phyloP scores from a whole-genome alignment of 106 monocot genomes.

The Posidonia australis region DNA sequence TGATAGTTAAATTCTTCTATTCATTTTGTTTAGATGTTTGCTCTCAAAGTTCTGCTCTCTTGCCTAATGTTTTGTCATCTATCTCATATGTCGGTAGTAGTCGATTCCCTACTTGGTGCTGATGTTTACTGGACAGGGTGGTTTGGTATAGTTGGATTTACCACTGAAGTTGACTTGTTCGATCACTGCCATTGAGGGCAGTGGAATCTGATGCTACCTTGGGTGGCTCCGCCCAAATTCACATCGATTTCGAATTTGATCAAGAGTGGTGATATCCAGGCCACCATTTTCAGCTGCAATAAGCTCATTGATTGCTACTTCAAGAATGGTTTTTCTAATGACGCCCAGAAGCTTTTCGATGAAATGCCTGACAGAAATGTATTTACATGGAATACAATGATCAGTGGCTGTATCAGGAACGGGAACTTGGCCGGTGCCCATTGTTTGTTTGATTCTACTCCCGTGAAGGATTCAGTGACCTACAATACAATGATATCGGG shows the following conservation, averaged over 20 bases:
- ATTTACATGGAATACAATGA: constrained; percentile 17
- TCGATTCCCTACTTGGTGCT: no score
- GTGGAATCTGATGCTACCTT: neutral
- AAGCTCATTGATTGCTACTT: constrained; percentile 3
- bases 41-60: no score
- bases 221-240: neutral
- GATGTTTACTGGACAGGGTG: no score
- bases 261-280: neutral
- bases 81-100: no score
- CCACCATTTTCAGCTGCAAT: constrained; percentile 11
- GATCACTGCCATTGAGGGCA: no score
- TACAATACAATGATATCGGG: constrained; percentile 22
- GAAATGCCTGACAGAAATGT: constrained; percentile 19
- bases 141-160: no score
- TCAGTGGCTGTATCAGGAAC: constrained; percentile 8
- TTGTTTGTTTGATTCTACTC: constrained; percentile 11
- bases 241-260: constrained; percentile 3
- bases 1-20: no score
- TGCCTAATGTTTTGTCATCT: no score
- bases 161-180: no score
- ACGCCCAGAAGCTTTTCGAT: constrained; percentile 13
- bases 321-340: neutral
- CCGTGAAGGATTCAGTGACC: constrained; percentile 19
- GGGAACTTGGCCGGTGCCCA: neutral
- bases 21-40: no score